Evolutionary conservation across 2,329 filamentous ascomycete species (phyloP).

Genomic region (Ophiosphaerella korrae): DNA sequence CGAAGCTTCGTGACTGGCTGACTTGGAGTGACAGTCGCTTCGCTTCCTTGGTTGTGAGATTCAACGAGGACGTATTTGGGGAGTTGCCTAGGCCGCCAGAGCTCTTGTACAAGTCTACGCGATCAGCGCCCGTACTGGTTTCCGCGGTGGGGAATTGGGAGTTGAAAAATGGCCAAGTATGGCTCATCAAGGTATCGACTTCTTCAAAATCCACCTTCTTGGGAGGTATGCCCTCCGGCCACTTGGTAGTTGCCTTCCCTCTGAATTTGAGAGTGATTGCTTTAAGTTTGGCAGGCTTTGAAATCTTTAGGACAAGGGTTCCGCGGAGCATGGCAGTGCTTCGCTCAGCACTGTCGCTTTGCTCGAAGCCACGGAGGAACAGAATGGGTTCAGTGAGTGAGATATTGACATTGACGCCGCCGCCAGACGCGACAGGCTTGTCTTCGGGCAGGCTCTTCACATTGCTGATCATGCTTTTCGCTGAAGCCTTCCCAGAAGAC

Average conservation of each 20-base stretch:
- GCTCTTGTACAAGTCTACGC: constrained; percentile 61
- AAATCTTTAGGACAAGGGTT: constrained; percentile 78
- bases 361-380: constrained; percentile 79
- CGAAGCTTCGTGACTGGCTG: constrained; percentile 83
- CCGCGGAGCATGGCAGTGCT: constrained; percentile 85
- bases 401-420: constrained; percentile 75
- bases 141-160: constrained; percentile 67
- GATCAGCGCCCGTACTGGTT: constrained; percentile 66
- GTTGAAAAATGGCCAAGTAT: constrained; percentile 93
- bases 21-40: constrained; percentile 78
- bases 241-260: constrained; percentile 86
- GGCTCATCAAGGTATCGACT: constrained; percentile 82
- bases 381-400: constrained; percentile 79
- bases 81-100: constrained; percentile 50
- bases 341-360: constrained; percentile 65
- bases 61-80: constrained; percentile 52
- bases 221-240: constrained; percentile 94
- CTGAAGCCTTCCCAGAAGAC: constrained; percentile 41
- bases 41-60: constrained; percentile 55
- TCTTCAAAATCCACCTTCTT: constrained; percentile 83
- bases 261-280: constrained; percentile 84
- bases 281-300: constrained; percentile 92
- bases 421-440: constrained; percentile 79
- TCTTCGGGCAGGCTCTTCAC: constrained; percentile 50
- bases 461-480: constrained; percentile 42